Base-by-base conservation (phyloP, 2,329 filamentous ascomycete genomes). In the Apiospora sp. region DNA sequence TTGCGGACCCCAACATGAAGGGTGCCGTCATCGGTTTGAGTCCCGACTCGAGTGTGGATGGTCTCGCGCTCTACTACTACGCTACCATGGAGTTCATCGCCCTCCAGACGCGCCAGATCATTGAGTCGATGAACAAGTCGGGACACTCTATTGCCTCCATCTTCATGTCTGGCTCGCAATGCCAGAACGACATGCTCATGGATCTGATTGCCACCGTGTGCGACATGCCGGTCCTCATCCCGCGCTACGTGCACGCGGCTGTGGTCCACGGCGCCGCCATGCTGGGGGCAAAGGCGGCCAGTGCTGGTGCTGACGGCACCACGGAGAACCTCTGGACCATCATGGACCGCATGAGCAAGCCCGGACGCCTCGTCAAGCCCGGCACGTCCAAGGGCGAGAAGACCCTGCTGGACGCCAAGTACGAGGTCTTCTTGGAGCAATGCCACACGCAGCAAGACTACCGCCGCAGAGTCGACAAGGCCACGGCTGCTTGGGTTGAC, bases 101-200 rank as follows among this genome's bases (percentile, higher is more conserved):
- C 43, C 90, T 98, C 82, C 96, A 99, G 84, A 99, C 96, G 0
- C 92, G 94, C 73, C 96, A 99, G 83, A 99, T 99, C 78, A 89
- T 99, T 75, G 93, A 97, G 79, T 90, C 93, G 48, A 98, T 99
- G 95, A 99, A 98, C 87, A 86, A 89, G 67, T 87, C 94, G 1
- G 96, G 96, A 13, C 96, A 99, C 84, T 87, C 89, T 77, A 95
- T 99, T 82, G 91, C 89, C 69, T 96, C 93, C 75, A 98, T 99
- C 83, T 99, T 98, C 90, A 98, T 99, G 96, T 98, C 94, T 5
- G 96, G 96, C 74, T 97, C 94, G 14, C 96, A 98, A 83, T 99
- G 96, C 86, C 95, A 98, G 84, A 99, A 99, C 83, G 91, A 92
- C 46, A 91, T 98, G 73, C 87, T 99, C 71, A 98, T 99, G 92